phyloP scores from a whole-genome alignment of 495 filamentous ascomycete genomes.

The Staphylotrichum longicolle region DNA sequence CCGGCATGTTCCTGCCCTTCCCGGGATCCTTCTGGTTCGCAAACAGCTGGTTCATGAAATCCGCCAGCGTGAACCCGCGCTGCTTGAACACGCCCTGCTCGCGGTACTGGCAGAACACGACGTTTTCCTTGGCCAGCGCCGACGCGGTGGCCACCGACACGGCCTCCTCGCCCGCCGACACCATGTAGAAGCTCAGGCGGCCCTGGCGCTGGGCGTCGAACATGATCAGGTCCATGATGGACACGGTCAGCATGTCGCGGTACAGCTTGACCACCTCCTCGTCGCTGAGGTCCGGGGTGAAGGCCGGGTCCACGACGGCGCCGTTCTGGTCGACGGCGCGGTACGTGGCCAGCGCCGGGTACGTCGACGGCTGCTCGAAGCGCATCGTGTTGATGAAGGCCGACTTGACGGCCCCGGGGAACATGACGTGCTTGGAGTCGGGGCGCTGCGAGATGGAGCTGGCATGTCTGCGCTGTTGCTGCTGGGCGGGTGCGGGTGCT shows the following conservation, averaged over 20 bases:
- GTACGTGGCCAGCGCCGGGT: slow-evolving; percentile 78
- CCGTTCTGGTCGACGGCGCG: slow-evolving; percentile 84
- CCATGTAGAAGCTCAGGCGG: slow-evolving; percentile 94
- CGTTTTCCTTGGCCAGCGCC: slow-evolving; percentile 76
- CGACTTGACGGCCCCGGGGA: slow-evolving; percentile 93
- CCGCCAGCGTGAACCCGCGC: slow-evolving; percentile 77
- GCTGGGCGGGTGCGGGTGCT: neutral
- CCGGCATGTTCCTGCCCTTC: slow-evolving; percentile 91
- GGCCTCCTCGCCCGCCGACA: slow-evolving; percentile 93
- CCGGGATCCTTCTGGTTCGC: slow-evolving; percentile 81
- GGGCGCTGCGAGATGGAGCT: slow-evolving; percentile 60
- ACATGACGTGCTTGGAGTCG: slow-evolving; percentile 71
- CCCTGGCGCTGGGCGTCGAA: slow-evolving; percentile 81
- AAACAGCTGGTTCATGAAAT: slow-evolving; percentile 97
- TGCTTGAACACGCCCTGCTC: slow-evolving; percentile 89
- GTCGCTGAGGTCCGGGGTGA: slow-evolving; percentile 61
- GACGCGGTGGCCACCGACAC: slow-evolving; percentile 85
- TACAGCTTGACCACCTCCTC: slow-evolving; percentile 67
- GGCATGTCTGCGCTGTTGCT: slow-evolving; percentile 25
- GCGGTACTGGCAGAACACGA: slow-evolving; percentile 92
- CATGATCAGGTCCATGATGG: slow-evolving; percentile 93
- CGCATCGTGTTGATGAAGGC: slow-evolving; percentile 77
- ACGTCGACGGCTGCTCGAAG: slow-evolving; percentile 68
- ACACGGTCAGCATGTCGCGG: slow-evolving; percentile 65
- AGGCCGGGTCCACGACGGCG: slow-evolving; percentile 66